Conservation (phyloP, 2,329 filamentous ascomycete species). For the Sporothrix euskadiensis region DNA sequence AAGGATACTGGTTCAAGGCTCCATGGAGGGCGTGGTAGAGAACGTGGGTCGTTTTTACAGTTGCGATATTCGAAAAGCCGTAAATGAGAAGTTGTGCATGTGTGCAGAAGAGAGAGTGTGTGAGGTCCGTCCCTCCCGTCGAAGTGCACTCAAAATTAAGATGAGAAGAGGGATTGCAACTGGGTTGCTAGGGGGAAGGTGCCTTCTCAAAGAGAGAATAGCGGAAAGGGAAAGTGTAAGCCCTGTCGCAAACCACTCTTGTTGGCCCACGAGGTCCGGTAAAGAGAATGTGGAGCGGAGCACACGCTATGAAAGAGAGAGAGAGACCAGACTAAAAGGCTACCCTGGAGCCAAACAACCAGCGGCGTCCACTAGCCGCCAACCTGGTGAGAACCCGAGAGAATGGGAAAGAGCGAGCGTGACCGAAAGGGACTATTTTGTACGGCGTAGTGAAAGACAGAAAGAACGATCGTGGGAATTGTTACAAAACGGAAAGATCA, state of each 20-base stretch:
- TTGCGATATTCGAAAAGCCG: background rate
- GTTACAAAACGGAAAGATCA: background rate
- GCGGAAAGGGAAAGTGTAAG: constrained; percentile 1
- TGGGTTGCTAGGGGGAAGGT: constrained; percentile 26
- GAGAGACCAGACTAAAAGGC: background rate
- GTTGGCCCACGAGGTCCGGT: background rate
- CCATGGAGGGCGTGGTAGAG: constrained; percentile 9
- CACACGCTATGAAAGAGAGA: no score
- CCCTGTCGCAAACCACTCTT: background rate
- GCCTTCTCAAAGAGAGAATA: background rate
- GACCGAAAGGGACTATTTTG: background rate
- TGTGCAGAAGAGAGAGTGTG: background rate
- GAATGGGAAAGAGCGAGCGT: constrained; percentile 18
- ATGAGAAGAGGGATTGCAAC: constrained; percentile 12
- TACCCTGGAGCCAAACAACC: background rate
- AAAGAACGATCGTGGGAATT: background rate
- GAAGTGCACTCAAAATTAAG: constrained; percentile 9
- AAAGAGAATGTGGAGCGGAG: constrained; percentile 25
- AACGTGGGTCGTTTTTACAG: background rate
- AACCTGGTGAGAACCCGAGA: background rate
- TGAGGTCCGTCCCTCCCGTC: background rate
- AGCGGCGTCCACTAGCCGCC: background rate
- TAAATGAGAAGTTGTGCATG: background rate
- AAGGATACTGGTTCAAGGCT: background rate
- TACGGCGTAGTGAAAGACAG: background rate